Evolutionary conservation across 768 basidiomycete species (phyloP).

Genomic region (Russula compacta): DNA sequence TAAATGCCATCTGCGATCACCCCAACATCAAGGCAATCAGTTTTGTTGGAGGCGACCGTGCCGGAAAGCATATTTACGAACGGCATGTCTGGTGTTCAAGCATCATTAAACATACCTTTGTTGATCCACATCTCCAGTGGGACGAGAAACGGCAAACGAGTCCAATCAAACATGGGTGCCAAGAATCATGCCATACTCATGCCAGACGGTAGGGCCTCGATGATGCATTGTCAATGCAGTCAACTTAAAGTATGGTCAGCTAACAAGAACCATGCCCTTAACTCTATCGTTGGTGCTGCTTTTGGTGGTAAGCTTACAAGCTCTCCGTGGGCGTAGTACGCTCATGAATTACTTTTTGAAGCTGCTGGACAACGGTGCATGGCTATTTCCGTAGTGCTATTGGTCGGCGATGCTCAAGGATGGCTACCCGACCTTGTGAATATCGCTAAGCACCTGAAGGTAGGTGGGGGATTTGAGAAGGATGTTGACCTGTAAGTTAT

Average conservation of each 20-base stretch:
- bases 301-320: constrained; percentile 58
- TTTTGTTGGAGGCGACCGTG: constrained; percentile 91
- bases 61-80: constrained; percentile 91
- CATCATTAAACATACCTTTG: constrained; percentile 3
- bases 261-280: constrained; percentile 85
- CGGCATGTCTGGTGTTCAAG: constrained; percentile 34
- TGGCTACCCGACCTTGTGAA: constrained; percentile 87
- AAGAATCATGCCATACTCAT: constrained; percentile 93
- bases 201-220: constrained; percentile 65
- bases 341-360: constrained; percentile 24
- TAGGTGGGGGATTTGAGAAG: constrained; percentile 85
- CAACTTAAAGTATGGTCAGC: constrained; percentile 35
- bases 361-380: constrained; percentile 98
- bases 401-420: constrained; percentile 68
- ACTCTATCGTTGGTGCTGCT: constrained; percentile 88
- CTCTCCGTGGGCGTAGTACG: constrained; percentile 16
- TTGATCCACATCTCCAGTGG: constrained; percentile 40
- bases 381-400: constrained; percentile 85
- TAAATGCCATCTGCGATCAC: constrained; percentile 91
- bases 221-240: background rate
- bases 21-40: constrained; percentile 89
- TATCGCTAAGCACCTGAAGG: constrained; percentile 67
- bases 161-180: constrained; percentile 77
- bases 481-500: constrained; percentile 67
- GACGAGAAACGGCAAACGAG: constrained; percentile 69